Evolutionary conservation across 345 rosid genomes (phyloP), one percentile per base, ranked within the genome.

Genomic region (Xanthoceras sorbifolium): DNA sequence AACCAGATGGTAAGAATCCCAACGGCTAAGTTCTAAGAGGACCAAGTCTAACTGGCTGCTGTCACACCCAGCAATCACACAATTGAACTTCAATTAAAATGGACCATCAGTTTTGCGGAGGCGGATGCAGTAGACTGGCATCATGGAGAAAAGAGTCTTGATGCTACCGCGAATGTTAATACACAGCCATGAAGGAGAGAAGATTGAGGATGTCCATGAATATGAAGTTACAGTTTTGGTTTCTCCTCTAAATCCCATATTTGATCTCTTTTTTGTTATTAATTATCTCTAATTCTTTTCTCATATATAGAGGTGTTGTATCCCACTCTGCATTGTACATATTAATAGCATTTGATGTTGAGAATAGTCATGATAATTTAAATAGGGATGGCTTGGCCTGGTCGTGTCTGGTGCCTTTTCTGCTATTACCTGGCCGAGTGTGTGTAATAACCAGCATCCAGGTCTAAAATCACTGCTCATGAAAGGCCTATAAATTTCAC

Each of bases 251-350:
- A n/a, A 11, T 29, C 34, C 14, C 15, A 12, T 36, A 20, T 38
- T 28, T 64, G 52, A 20, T n/a, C n/a, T 4, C 4, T 11, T 44
- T 11, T 44, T 9, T 73, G n/a, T 29, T 50, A 6, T 52, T 52
- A 52, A 20, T 17, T 72, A 52, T 9, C 40, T n/a, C n/a, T n/a
- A 4, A 26, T 38, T 54, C 44, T 64, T 78, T 54, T 26, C 61
- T 31, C n/a, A n/a, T 22, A 31, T 23, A 63, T 63, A 63, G 31
- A 46, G 14, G 22, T 50, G 44, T 15, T 46, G 69, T 32, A 66
- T 52, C 63, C 46, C 72, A 15, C 48, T 14, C 1, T 20, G 71
- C 36, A 69, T 25, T 66, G 78, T 54, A 75, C 67, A 75, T 25
- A 64, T 75, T 6, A 12, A 22, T 34, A n/a, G 18, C 32, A n/a